These are phyloP conservation scores for Saturnispora halmiae DNA, from an alignment of 805 yeast genomes.

Conservation along the genomic window DNA sequence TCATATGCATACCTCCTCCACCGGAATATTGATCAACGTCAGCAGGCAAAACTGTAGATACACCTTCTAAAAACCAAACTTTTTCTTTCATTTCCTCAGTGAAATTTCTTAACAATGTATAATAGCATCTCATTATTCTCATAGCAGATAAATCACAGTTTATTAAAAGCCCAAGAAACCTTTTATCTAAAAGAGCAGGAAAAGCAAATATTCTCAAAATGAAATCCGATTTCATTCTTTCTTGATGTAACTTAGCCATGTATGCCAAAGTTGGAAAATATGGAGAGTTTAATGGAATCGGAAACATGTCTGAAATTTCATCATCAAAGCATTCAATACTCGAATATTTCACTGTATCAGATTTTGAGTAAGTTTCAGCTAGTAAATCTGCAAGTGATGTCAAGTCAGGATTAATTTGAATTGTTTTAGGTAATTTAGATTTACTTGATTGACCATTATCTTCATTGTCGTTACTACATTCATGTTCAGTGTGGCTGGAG, in stretches of 20 bases:
- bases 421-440: constrained; percentile 1
- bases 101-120: constrained; percentile 68
- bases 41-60: constrained; percentile 76
- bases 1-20: constrained; percentile 88
- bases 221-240: constrained; percentile 76
- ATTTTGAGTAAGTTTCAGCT: constrained; percentile 8
- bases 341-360: constrained; percentile 33
- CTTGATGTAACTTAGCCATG: constrained; percentile 73
- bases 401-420: constrained; percentile 23
- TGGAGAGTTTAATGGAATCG: constrained; percentile 75
- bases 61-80: constrained; percentile 93
- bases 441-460: not conserved
- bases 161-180: constrained; percentile 67
- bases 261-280: constrained; percentile 82
- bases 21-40: constrained; percentile 89
- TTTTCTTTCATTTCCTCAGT: constrained; percentile 80
- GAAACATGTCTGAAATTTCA: constrained; percentile 76
- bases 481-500: constrained; percentile 1
- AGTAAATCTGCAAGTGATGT: constrained; percentile 14
- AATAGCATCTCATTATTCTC: constrained; percentile 85
- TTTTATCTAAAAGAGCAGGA: constrained; percentile 83
- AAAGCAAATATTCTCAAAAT: constrained; percentile 82
- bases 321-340: constrained; percentile 77
- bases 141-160: constrained; percentile 81
- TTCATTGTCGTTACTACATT: not conserved